phyloP scores from a whole-genome alignment of 129 eudicot genomes.

The Oenanthe sinensis region DNA sequence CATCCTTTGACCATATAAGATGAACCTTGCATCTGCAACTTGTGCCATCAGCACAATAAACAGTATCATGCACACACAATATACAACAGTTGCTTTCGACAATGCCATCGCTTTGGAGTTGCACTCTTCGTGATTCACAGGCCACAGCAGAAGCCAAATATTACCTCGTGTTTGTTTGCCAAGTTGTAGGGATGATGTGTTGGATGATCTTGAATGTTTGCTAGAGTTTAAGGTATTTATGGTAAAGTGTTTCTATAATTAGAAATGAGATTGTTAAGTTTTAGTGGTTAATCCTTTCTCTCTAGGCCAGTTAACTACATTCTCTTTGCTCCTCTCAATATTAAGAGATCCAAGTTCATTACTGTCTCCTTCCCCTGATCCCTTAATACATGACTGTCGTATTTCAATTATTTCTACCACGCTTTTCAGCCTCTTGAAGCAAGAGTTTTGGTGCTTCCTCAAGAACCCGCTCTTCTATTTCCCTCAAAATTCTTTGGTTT shows the following conservation, averaged over 20 bases:
- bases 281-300: too few relatives aligned
- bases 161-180: too few relatives aligned
- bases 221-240: too few relatives aligned
- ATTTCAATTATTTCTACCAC: conserved; percentile 32
- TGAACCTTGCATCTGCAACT: background rate
- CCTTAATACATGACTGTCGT: too few relatives aligned
- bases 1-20: background rate
- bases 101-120: background rate
- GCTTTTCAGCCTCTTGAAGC: conserved; percentile 52
- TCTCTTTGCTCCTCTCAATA: too few relatives aligned
- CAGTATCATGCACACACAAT: background rate
- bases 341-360: background rate
- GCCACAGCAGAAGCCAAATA: background rate
- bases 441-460: conserved; percentile 53
- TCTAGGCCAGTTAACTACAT: too few relatives aligned
- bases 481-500: too few relatives aligned
- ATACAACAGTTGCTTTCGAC: background rate
- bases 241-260: too few relatives aligned
- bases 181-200: too few relatives aligned
- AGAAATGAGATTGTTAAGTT: too few relatives aligned
- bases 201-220: too few relatives aligned
- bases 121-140: background rate
- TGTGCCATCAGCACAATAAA: background rate
- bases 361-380: conserved; percentile 50
- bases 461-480: too few relatives aligned